Base-by-base conservation (phyloP, 306 rosid species). In the Castanospermum australe region DNA sequence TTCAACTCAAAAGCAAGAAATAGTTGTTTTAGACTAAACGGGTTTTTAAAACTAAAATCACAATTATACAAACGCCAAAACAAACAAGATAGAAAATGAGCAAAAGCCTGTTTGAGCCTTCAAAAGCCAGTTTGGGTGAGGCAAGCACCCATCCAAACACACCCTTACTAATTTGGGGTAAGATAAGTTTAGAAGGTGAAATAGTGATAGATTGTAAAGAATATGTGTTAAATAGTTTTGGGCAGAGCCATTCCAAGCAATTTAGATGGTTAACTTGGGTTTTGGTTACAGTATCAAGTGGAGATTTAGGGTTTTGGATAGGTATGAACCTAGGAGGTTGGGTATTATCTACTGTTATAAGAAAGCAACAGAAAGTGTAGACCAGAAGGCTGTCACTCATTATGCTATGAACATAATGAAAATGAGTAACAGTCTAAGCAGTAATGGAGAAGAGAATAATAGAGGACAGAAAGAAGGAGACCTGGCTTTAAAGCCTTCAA, bases 261-360 rank as follows among this genome's bases (percentile, higher is more conserved):
- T 61, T 69, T 69, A 14, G 64, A 32, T 52, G 22, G 8, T 70
- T 51, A 20, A 71, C 50, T 75, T 59, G 59, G 59, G 56, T 50
- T 67, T 36, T 64, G 42, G 36, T 3, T 65, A 30, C 71, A 17
- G 38, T 18, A 65, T 50, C 51, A 36, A 36, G 48, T 18, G 33
- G 22, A 65, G 5, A 42, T 22, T 38, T 38, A 0, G 17, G 51
- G 11, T 20, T 54, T 44, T 36, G 18, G 21, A 62, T 35, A n/a
- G 10, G 22, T 3, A 8, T 60, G 66, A 8, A 3, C 15, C 28
- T 36, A 22, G 42, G 56, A 8, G 38, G 18, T 42, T 15, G 73
- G 18, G 2, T 25, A 33, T 61, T 32, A n/a, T 25, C 13, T 44
- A 20, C 22, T 9, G 20, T 25, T 3, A 41, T 17, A 44, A 67